Base-by-base conservation (phyloP, 352 stramenopile genomes). In the Globisporangium splendens region DNA sequence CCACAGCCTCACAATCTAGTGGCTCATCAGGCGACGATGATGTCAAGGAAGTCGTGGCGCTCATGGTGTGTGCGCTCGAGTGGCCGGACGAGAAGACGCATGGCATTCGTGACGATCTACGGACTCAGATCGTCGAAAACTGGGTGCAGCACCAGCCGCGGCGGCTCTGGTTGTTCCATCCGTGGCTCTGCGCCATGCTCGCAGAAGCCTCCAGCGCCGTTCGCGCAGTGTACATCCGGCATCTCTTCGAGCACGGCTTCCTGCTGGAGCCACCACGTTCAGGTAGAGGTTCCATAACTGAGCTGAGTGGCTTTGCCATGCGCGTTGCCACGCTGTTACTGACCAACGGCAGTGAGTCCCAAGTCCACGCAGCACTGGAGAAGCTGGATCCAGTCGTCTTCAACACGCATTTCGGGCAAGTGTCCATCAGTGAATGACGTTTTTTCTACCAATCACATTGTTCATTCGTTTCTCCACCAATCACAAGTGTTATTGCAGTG, bases 371-470 rank as follows among this genome's bases (percentile, higher is more conserved):
- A 35, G 54, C 58, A 10, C 49, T 84, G 11, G 47, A 11, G 21
- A 63, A 66, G 18, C 31, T 84, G 8, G 75, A 84, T 33, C 62
- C 68, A 6, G 47, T 70, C 33, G 65, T 80, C 17, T 65, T 75
- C 28, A 35, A 68, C 13, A 35, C 39, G 35, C 69, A 73, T 46
- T 79, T 82, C 35, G 60, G 63, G n/a, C 60, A 2, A 63, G 47
- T 14, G 35, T 35, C 3, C 28, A 35, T 35, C 7, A 10, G 28
- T 35, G 10, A 8, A 35, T 8, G 28, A 35, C 28, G 28, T 6
- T 6, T 35, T n/a, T 35, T 35, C 5, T 35, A 35, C 7, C 28
- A 35, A 35, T 35, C 28, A 35, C 8, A 35, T 35, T 11, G 28
- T 35, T 6, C 1, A 0, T 35, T 35, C 28, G 0, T 10, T 35